Evolutionary conservation across 108 stramenopile species (phyloP).

Genomic region (Discostella pseudostelligera): DNA sequence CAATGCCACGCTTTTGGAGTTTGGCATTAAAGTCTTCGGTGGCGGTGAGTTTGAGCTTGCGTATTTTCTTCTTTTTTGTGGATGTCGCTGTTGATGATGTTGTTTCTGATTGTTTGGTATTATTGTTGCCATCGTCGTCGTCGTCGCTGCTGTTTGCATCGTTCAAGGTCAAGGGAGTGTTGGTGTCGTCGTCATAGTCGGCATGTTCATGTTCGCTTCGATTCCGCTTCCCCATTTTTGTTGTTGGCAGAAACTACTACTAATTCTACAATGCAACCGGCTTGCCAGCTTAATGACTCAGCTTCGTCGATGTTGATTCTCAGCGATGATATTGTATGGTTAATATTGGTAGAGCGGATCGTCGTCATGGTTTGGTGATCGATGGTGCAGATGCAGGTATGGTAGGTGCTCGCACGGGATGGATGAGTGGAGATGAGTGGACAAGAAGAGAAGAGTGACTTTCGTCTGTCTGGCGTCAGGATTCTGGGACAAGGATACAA

Average conservation of each 20-base stretch:
- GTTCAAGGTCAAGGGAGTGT: not conserved
- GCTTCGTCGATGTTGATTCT: no score
- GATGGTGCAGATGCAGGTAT: no score
- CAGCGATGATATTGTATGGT: no score
- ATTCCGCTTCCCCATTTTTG: constrained; percentile 1
- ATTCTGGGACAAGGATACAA: no score
- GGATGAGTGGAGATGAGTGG: no score
- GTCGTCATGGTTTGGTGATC: no score
- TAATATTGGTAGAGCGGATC: no score
- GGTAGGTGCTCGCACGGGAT: no score
- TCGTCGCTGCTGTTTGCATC: not conserved
- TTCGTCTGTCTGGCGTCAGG: no score
- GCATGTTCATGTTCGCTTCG: not conserved
- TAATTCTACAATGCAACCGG: not conserved
- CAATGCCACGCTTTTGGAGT: constrained; percentile 75
- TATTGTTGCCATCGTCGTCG: not conserved
- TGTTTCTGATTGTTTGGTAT: not conserved
- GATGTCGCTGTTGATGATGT: not conserved
- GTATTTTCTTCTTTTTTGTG: constrained; percentile 54
- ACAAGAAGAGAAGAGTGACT: no score
- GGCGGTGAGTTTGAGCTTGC: constrained; percentile 57
- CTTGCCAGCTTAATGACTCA: no score
- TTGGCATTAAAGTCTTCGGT: constrained; percentile 81
- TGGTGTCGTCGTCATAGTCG: not conserved
- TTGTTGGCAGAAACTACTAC: no score